phyloP scores from a whole-genome alignment of 768 basidiomycete genomes.

The Leccinellum rugosiceps region DNA sequence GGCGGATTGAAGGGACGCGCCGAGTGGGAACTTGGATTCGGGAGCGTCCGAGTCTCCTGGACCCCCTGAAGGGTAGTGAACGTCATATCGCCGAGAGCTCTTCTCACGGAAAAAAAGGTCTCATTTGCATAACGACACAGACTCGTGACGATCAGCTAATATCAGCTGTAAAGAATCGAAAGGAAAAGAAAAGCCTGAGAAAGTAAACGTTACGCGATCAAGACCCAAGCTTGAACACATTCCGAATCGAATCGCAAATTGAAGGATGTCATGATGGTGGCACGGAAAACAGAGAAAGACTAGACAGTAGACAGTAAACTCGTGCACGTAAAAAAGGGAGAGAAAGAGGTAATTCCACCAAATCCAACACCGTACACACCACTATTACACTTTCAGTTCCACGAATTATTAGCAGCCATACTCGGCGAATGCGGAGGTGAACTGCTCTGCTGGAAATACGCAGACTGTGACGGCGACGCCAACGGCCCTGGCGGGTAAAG shows the following conservation, averaged over 20 bases:
- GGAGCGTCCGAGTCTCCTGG: too few species aligned
- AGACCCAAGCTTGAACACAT: background rate
- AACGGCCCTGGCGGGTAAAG: slow-evolving; percentile 42
- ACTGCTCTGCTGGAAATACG: slow-evolving; percentile 50
- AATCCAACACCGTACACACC: background rate
- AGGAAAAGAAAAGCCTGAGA: background rate
- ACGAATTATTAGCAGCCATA: slow-evolving; percentile 27
- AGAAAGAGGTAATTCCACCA: background rate
- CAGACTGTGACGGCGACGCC: slow-evolving; percentile 50
- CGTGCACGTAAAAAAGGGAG: background rate
- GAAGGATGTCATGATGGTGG: background rate
- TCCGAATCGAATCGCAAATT: background rate
- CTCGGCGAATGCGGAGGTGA: slow-evolving; percentile 59
- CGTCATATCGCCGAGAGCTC: background rate
- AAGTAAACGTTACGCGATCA: background rate
- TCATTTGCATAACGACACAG: background rate
- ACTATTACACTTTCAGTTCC: slow-evolving; percentile 15
- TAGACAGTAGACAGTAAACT: background rate
- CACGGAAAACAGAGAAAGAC: background rate
- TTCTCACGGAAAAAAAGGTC: background rate
- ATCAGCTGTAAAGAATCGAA: background rate
- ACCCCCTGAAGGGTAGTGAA: too few species aligned
- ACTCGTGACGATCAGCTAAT: background rate
- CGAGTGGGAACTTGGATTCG: too few species aligned
- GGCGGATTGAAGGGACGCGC: too few species aligned